Conservation (phyloP, 768 basidiomycete species). For the Leccinum obscurum region DNA sequence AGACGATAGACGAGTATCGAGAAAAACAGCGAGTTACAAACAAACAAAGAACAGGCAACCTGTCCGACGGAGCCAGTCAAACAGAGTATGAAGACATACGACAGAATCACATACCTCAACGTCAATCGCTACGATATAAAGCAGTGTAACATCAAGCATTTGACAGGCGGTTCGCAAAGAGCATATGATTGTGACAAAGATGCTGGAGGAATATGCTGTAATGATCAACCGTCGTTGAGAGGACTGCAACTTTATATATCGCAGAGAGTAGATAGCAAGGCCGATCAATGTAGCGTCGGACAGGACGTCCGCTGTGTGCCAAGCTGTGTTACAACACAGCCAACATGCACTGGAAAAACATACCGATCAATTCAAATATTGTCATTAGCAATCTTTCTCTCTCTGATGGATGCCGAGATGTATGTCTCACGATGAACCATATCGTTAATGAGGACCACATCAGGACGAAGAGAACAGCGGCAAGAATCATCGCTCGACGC, state of each 20-base stretch:
- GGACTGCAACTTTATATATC: constrained; percentile 5
- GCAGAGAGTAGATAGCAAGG: constrained; percentile 10
- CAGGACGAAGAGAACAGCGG: constrained; percentile 12
- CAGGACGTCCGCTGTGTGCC: constrained; percentile 21
- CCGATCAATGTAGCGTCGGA: constrained; percentile 15
- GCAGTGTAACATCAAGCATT: not conserved
- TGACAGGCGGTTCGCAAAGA: constrained; percentile 12
- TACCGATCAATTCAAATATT: constrained; percentile 20
- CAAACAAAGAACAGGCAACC: constrained; percentile 17
- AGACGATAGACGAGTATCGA: constrained; percentile 10
- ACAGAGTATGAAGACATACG: not conserved
- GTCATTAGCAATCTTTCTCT: not conserved
- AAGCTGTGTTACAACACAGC: not conserved
- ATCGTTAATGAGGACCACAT: constrained; percentile 11
- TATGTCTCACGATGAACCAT: constrained; percentile 4
- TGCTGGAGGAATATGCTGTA: constrained; percentile 8
- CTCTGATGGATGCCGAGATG: not conserved
- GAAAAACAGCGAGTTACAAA: constrained; percentile 16
- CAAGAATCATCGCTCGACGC: constrained; percentile 6
- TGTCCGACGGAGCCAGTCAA: constrained; percentile 1
- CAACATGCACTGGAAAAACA: not conserved
- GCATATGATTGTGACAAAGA: constrained; percentile 7
- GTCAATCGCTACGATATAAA: constrained; percentile 12
- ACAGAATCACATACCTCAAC: constrained; percentile 11
- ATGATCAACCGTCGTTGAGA: constrained; percentile 10